A percentile compares a stretch with the other conserved stretches of the same genome.
These are phyloP conservation scores for Mortierella claussenii DNA, from an alignment of 192 early-diverging fungal species.

Conservation along the genomic window DNA sequence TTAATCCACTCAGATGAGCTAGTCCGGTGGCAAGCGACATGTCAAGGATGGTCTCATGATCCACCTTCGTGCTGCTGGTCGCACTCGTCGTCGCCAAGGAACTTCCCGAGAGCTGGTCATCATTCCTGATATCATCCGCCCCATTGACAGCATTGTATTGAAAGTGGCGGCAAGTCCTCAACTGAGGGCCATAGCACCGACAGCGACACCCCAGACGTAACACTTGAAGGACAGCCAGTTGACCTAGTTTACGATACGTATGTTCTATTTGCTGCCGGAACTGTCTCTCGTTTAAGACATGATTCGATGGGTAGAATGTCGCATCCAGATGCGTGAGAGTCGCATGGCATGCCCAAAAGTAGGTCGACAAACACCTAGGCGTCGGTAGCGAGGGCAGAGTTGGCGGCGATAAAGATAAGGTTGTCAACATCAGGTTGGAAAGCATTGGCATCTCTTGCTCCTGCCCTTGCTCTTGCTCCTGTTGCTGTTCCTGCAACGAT, in stretches of 20 bases:
- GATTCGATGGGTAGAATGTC: neutral
- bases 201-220: slow-evolving; percentile 8
- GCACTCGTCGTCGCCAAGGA: too few species aligned
- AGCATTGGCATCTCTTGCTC: too few species aligned
- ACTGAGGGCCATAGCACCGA: neutral
- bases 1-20: neutral
- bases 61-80: neutral
- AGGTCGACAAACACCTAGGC: too few species aligned
- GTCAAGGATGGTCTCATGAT: slow-evolving; percentile 3
- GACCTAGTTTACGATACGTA: slow-evolving; percentile 5
- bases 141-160: slow-evolving; percentile 3
- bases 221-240: neutral
- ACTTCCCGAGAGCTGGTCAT: neutral
- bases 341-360: slow-evolving; percentile 5
- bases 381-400: too few species aligned
- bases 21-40: slow-evolving; percentile 7
- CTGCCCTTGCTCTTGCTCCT: too few species aligned
- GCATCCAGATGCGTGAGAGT: slow-evolving; percentile 6
- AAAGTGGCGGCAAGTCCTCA: neutral
- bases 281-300: neutral
- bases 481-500: too few species aligned
- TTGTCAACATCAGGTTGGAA: too few species aligned
- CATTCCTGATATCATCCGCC: neutral
- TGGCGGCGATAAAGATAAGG: too few species aligned
- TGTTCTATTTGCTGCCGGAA: slow-evolving; percentile 1